These are phyloP conservation scores for Fagus crenata DNA, from an alignment of 306 rosid genomes.

Conservation along the genomic window DNA sequence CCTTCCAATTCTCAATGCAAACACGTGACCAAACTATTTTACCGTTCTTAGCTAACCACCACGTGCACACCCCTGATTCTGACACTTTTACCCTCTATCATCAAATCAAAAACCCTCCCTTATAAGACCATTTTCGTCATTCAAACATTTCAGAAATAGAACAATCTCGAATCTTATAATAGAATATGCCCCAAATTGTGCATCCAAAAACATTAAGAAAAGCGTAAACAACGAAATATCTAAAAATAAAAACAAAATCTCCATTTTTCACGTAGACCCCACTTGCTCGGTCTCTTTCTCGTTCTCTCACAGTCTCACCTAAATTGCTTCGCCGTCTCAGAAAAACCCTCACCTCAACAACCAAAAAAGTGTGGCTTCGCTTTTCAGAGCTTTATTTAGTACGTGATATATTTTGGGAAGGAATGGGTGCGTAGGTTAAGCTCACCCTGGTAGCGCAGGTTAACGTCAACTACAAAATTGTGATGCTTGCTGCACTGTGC, in stretches of 20 bases:
- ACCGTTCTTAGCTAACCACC: background rate
- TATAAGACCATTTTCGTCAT: no score
- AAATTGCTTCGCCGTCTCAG: slow-evolving; percentile 32
- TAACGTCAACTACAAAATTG: slow-evolving; percentile 24
- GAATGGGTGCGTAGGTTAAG: slow-evolving; percentile 48
- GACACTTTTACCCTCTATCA: background rate
- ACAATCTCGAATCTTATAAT: background rate
- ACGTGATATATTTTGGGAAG: background rate
- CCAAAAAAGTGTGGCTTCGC: background rate
- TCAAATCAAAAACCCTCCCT: no score
- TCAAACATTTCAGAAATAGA: background rate
- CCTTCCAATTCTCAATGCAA: background rate
- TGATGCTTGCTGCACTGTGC: slow-evolving; percentile 62
- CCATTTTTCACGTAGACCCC: background rate
- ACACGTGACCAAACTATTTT: background rate
- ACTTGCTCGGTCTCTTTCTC: background rate
- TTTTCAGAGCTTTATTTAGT: background rate
- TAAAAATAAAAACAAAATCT: background rate
- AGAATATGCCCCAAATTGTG: background rate
- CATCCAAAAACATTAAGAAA: background rate
- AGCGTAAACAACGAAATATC: background rate
- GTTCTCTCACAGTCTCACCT: slow-evolving; percentile 3
- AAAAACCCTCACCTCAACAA: background rate
- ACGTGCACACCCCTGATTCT: background rate
- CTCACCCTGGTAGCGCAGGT: slow-evolving; percentile 25